Base-by-base conservation (phyloP, 352 stramenopile species). In the Pythium apleroticum region DNA sequence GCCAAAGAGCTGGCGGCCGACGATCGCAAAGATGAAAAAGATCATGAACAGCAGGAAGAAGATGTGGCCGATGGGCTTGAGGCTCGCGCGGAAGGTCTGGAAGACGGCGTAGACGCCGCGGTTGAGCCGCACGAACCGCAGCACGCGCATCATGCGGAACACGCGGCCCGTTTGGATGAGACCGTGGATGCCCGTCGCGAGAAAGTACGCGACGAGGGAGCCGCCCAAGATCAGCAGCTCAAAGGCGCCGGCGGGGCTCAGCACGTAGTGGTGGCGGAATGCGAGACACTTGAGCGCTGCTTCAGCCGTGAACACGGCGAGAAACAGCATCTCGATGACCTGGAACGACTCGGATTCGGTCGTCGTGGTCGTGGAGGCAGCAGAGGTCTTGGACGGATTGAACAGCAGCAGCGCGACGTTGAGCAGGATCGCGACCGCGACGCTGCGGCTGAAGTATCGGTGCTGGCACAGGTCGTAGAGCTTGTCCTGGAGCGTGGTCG, bases 11-110 rank as follows among this genome's bases (percentile, higher is more conserved):
- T 93, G 84, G 0, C 81, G 78, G 5, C 78, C 84, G 22, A 93
- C 72, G 20, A 89, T 78, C 15, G 84, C 81, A 43, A 91, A 93
- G 67, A 93, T 90, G 72, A 89, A 93, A 67, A 90, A 88, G 57
- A 91, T 86, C 73, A 88, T 84, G 56, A 88, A 81, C 57, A 93
- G 81, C 68, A 93, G 74, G 43, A 91, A 91, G 69, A 91, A 91
- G 57, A 91, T 90, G 69, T 93, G 79, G 12, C 67, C 78, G 45
- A 91, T 81, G 10, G 84, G 81, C 57, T 76, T 73, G 33, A 93
- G 62, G 10, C 78, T 89, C 7, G 81, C 81, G 17, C 81, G 74
- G 46, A 93, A 93, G 0, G 84, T 93, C 66, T 90, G 84, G 57
- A 89, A 93, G 24, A 93, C 79, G 1, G 82, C 81, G 64, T 89